phyloP scores from a whole-genome alignment of 208 protist species.

The Polymyxa betae region DNA sequence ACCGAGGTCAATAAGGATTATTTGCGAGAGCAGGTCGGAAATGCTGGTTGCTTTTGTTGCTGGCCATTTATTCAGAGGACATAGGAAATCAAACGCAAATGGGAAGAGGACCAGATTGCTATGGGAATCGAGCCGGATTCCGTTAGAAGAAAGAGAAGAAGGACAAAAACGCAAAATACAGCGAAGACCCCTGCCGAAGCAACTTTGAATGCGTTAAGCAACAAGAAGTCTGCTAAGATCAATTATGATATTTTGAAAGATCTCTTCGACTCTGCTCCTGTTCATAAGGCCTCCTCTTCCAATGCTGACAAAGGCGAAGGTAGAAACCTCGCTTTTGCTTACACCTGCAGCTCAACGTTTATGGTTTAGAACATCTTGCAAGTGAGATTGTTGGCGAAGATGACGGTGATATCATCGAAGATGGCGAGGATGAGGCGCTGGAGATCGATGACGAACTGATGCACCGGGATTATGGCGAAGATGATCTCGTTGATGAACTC shows the following conservation, averaged over 20 bases:
- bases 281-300: neutral
- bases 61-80: neutral
- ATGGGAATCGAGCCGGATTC: slow-evolving; percentile 40
- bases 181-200: slow-evolving; percentile 61
- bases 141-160: neutral
- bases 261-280: neutral
- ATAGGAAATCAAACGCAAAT: slow-evolving; percentile 28
- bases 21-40: neutral
- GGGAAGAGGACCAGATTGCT: neutral
- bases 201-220: slow-evolving; percentile 53
- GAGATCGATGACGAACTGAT: neutral
- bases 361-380: neutral
- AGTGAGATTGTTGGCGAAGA: neutral
- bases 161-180: neutral
- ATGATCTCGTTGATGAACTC: neutral
- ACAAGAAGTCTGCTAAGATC: slow-evolving; percentile 60
- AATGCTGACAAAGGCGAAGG: neutral
- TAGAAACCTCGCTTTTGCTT: neutral
- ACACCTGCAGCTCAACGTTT: neutral
- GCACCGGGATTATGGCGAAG: neutral
- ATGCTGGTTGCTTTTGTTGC: neutral
- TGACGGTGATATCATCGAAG: slow-evolving; percentile 21
- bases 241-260: slow-evolving; percentile 64
- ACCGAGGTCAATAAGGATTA: slow-evolving; percentile 21
- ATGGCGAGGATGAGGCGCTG: neutral